Evolutionary conservation across 2,329 filamentous ascomycete species (phyloP).

Genomic region (Sporothrix sp.): DNA sequence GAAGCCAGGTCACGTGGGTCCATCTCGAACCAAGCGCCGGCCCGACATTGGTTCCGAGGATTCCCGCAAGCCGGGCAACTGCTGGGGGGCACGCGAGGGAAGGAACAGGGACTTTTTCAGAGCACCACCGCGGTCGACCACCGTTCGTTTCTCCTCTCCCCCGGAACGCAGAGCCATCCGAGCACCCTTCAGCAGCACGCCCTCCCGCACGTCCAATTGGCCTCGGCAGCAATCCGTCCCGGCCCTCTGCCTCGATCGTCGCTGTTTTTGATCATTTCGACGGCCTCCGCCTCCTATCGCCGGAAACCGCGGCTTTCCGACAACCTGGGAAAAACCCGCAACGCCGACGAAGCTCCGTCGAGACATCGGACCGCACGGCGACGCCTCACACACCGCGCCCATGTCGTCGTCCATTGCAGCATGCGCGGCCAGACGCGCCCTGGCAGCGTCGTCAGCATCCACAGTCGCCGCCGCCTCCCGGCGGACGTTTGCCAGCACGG

Average conservation of each 20-base stretch:
- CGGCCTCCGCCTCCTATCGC: background rate
- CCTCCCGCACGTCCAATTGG: background rate
- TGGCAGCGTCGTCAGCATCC: background rate
- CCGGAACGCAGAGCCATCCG: constrained; percentile 1
- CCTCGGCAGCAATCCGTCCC: background rate
- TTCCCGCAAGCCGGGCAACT: constrained; percentile 8
- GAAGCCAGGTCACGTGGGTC: constrained; percentile 1
- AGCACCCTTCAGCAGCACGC: background rate
- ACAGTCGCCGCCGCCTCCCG: background rate
- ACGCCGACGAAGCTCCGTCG: no score
- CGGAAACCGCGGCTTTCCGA: background rate
- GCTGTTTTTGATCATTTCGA: background rate
- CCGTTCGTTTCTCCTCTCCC: constrained; percentile 2
- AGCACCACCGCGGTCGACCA: background rate
- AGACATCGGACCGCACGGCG: no score
- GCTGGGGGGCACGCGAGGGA: background rate
- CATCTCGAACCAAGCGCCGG: constrained; percentile 1
- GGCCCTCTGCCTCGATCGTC: background rate
- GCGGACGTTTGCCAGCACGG: constrained; percentile 14
- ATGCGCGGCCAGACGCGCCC: constrained; percentile 7
- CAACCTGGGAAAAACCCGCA: constrained; percentile 6
- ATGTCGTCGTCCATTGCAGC: constrained; percentile 8
- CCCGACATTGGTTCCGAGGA: constrained; percentile 16
- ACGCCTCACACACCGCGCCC: background rate
- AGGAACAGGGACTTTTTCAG: constrained; percentile 1